Evolutionary conservation across 2,329 filamentous ascomycete species (phyloP).

Genomic region (Zymoseptoria tritici): DNA sequence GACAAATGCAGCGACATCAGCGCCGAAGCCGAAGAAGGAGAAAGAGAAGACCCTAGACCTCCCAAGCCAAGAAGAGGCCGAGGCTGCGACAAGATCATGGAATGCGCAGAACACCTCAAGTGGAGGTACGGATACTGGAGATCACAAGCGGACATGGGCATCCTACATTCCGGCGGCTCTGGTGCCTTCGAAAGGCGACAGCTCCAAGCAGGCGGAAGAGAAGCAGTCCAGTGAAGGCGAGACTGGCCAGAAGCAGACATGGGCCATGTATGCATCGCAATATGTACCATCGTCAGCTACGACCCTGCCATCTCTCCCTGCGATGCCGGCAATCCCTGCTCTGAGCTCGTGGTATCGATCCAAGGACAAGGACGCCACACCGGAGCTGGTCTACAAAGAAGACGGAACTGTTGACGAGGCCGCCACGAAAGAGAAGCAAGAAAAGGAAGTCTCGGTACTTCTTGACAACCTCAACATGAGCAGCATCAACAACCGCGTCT

Average conservation of each 20-base stretch:
- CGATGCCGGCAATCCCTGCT: constrained; percentile 19
- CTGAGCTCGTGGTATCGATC: constrained; percentile 14
- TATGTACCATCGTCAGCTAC: constrained; percentile 13
- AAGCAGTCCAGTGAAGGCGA: constrained; percentile 1
- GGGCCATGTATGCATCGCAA: constrained; percentile 26
- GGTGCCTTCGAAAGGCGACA: constrained; percentile 7
- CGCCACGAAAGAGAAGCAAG: constrained; percentile 45
- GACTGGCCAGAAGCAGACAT: constrained; percentile 17
- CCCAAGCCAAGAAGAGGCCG: constrained; percentile 31
- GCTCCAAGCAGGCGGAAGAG: not conserved
- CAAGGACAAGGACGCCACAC: constrained; percentile 28
- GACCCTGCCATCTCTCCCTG: constrained; percentile 6
- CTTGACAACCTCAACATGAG: constrained; percentile 79
- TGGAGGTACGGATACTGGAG: constrained; percentile 20
- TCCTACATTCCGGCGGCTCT: constrained; percentile 27
- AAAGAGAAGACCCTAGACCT: constrained; percentile 26
- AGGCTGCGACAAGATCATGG: constrained; percentile 25
- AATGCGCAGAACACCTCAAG: constrained; percentile 15
- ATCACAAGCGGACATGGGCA: constrained; percentile 31
- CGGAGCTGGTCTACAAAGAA: constrained; percentile 31
- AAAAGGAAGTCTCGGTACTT: constrained; percentile 67
- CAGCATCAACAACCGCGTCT: constrained; percentile 76
- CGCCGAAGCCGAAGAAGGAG: constrained; percentile 24
- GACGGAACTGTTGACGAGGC: constrained; percentile 33
- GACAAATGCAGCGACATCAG: constrained; percentile 14